Evolutionary conservation across 2,329 filamentous ascomycete species (phyloP), one percentile per base, ranked within the genome.

Genomic region (Colletotrichum magnum): DNA sequence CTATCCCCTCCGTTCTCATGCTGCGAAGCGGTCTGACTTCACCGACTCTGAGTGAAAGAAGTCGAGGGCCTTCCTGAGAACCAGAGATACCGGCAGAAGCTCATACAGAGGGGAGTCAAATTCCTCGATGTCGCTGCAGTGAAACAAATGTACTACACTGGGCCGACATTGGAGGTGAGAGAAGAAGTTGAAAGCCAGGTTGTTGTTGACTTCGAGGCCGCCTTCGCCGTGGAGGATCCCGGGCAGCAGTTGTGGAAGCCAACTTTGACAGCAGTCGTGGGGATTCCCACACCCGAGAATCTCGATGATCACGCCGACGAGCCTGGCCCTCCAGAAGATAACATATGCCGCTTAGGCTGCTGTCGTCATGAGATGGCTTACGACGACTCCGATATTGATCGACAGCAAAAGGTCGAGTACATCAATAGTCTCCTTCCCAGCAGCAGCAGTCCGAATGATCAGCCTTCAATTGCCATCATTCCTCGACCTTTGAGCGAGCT

Each of bases 61-160:
- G 0, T 7, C 3, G 0, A n/a, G 15, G 0, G 2, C 16, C 2
- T 5, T 0, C 9, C 43, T 1, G 15, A 18, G 2, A 18, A 13
- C 32, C 16, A 28, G 10, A 52, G 24, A 6, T n/a, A 32, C 24
- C 5, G 43, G 4, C 9, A 0, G 41, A 15, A 32, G 9, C 56
- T 58, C 16, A 48, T 58, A 6, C 9, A 5, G 0, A 21, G 56
- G 4, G 56, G 56, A 0, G 6, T 7, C 2, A 58, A 3, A 1
- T 58, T 58, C 28, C 43, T 58, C 2, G 56, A 58, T 0, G 43
- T 32, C 7, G 7, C n/a, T 5, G 10, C 41, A 48, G 6, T 18
- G 0, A 58, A 48, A 16, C 56, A 48, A 0, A 51, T 50, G 58
- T 60, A 50, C 47, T 60, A 60, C 3, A 32, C 9, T 4, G 58